Evolutionary conservation across 306 rosid genomes (phyloP).

Genomic region (Lathyrus oleraceus): DNA sequence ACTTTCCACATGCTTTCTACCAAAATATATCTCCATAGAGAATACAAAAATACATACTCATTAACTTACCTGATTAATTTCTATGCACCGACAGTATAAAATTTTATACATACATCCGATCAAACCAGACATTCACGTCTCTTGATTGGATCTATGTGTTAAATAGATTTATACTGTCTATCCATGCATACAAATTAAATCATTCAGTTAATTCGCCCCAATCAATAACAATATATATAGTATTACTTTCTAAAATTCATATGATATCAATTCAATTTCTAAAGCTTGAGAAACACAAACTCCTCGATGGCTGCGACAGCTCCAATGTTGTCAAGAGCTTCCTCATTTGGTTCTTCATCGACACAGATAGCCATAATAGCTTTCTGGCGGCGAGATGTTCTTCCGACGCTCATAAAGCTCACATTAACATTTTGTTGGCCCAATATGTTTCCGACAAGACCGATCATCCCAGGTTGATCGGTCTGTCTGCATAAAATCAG

Average conservation of each 20-base stretch:
- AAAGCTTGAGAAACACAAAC: slow-evolving; percentile 74
- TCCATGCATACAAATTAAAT: no score
- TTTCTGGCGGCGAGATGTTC: slow-evolving; percentile 56
- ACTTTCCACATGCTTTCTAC: background rate
- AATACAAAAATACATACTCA: background rate
- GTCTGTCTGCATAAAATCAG: slow-evolving; percentile 74
- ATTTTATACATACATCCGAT: no score
- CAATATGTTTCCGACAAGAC: slow-evolving; percentile 73
- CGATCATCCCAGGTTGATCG: slow-evolving; percentile 96
- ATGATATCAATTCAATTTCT: background rate
- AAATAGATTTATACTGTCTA: no score
- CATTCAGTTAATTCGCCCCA: background rate
- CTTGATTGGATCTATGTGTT: no score
- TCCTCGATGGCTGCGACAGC: slow-evolving; percentile 73
- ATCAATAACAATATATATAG: slow-evolving; percentile 3
- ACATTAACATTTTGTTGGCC: slow-evolving; percentile 75
- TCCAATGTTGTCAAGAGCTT: slow-evolving; percentile 62
- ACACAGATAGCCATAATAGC: slow-evolving; percentile 95
- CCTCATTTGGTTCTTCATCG: slow-evolving; percentile 75
- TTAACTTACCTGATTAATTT: background rate
- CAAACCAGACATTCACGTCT: no score
- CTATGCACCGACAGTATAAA: no score
- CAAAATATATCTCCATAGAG: background rate
- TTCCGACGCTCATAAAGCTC: slow-evolving; percentile 92
- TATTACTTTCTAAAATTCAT: slow-evolving; percentile 6